Conservation (phyloP, 2,329 filamentous ascomycete genomes). For the Blumeriella jaapii region DNA sequence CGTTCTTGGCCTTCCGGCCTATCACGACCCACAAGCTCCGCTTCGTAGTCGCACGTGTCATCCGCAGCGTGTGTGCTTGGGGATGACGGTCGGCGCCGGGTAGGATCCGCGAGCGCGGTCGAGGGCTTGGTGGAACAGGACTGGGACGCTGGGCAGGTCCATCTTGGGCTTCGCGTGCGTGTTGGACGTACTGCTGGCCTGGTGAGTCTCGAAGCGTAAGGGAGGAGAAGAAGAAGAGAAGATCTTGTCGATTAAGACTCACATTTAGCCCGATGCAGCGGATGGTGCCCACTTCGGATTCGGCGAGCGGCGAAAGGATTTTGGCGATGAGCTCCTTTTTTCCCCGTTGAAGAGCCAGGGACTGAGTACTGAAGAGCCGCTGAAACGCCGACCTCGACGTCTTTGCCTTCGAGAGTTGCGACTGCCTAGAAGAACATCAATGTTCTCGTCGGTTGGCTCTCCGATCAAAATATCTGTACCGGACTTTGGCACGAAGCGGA, state of each 20-base stretch:
- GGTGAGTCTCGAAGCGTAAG: not conserved
- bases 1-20: conserved; percentile 35
- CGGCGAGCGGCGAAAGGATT: conserved; percentile 34
- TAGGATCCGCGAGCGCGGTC: conserved; percentile 20
- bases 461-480: conserved; percentile 41
- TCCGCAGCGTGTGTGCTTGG: conserved; percentile 34
- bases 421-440: conserved; percentile 50
- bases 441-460: conserved; percentile 38
- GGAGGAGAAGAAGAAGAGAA: not conserved
- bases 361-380: conserved; percentile 43
- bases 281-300: conserved; percentile 35
- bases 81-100: conserved; percentile 32
- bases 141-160: conserved; percentile 32
- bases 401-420: conserved; percentile 42
- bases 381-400: conserved; percentile 46
- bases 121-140: conserved; percentile 25
- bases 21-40: conserved; percentile 40
- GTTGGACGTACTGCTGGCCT: conserved; percentile 32
- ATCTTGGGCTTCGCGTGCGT: conserved; percentile 36
- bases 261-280: conserved; percentile 41
- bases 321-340: conserved; percentile 32
- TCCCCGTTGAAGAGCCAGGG: conserved; percentile 40
- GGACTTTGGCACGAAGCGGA: conserved; percentile 45
- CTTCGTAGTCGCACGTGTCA: conserved; percentile 37
- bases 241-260: conserved; percentile 15